Evolutionary conservation across 116 monocot genomes (phyloP), one percentile per base, ranked within the genome.

Genomic region (Zostera marina): DNA sequence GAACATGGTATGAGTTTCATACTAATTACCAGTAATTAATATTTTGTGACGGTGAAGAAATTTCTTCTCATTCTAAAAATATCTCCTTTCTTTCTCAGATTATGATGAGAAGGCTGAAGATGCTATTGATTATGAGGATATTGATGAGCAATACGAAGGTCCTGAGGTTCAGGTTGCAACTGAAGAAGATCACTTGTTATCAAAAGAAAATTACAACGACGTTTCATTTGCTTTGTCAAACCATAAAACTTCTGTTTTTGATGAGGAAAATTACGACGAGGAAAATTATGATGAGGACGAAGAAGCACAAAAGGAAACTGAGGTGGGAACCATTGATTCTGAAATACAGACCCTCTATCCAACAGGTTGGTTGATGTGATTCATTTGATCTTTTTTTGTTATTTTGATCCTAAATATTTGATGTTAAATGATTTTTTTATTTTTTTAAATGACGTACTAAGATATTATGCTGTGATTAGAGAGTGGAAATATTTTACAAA

Each of bases 231-330:
- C 64, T 70, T 72, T 66, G 68, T 73, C 79, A 56, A 70, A 75
- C 47, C 17, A 60, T 13, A 88, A 82, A 56, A 56, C 47, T 41
- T 71, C 84, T 52, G 70, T 96, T 7, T 96, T 79, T 80, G 94
- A 88, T 60, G 94, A 96, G 54, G 94, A 88, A 64, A 77, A 96
- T 70, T 96, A 96, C 76, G 94, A 96, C 44, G 94, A 96, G 65
- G 88, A 88, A 59, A 77, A 96, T 70, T 96, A 96, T 76, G 94
- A 96, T 48, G 94, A 96, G 65, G 88, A 88, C 57, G 88, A 88
- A 44, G 88, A 79, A 59, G 54, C 19, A 49, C 52, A 13, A 13
- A 69, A 71, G 44, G 76, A 73, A 48, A 60, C 13, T 66, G 61
- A 54, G 43, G 9, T 15, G 24, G 64, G 44, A 43, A 53, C 55